Evolutionary conservation across 345 rosid species (phyloP).

Genomic region (Nasturtium officinale): DNA sequence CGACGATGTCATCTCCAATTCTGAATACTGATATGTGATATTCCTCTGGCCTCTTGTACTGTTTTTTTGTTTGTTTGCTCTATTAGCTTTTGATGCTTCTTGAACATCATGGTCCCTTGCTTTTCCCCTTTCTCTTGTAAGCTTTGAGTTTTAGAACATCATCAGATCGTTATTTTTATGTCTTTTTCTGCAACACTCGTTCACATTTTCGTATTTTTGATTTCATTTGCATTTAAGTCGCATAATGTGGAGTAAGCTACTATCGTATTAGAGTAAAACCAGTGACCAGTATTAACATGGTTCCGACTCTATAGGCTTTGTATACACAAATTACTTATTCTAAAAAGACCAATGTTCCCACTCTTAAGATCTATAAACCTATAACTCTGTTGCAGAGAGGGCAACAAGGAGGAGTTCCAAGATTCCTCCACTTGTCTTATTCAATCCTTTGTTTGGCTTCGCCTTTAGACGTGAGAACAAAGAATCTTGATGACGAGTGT

Average conservation of each 20-base stretch:
- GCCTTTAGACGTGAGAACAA: not conserved
- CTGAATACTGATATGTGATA: slow-evolving; percentile 59
- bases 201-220: not conserved
- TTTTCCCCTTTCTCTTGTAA: slow-evolving; percentile 1
- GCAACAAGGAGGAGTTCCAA: not conserved
- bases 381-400: slow-evolving; percentile 11
- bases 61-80: slow-evolving; percentile 1
- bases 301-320: slow-evolving; percentile 4
- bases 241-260: not conserved
- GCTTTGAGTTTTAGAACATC: slow-evolving; percentile 20
- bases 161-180: not conserved
- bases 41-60: not conserved
- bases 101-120: not conserved
- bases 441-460: slow-evolving; percentile 13
- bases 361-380: not conserved
- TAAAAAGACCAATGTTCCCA: not conserved
- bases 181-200: not conserved
- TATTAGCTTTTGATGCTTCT: slow-evolving; percentile 17
- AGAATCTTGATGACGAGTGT: slow-evolving; percentile 2
- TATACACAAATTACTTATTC: slow-evolving; percentile 8
- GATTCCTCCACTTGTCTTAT: slow-evolving; percentile 3
- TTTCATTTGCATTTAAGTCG: not conserved
- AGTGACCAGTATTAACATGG: not conserved
- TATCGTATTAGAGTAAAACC: not conserved
- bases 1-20: slow-evolving; percentile 90